Evolutionary conservation across 495 filamentous ascomycete species (phyloP), one percentile per base, ranked within the genome.

Genomic region (Staphylotrichum longicolle): DNA sequence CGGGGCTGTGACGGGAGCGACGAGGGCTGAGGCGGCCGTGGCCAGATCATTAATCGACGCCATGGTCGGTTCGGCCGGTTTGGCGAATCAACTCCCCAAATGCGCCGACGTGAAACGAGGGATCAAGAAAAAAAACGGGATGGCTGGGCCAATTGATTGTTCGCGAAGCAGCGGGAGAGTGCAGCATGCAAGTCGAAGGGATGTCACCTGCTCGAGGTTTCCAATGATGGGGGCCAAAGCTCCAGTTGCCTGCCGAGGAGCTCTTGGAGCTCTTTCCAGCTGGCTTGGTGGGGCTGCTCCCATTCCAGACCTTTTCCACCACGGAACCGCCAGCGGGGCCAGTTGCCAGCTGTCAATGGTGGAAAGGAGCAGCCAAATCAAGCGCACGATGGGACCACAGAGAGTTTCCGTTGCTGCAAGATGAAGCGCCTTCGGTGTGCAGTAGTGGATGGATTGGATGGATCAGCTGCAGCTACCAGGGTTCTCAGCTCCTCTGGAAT

Each of bases 31-130:
- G 2, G 75, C 76, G 32, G 73, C 76, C 6, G 74, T 71, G 14
- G 74, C 76, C 8, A 78, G 75, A 61, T 78, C 76, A 57, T 77
- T 77, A 47, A 76, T 77, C 5, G 76, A 78, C 4, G 76, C 71
- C 72, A 77, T 78, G 49, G 35, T 46, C 20, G 9, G 9, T 12
- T 27, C 34, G 27, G 15, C 20, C 20, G 5, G 37, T 10, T 39
- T 6, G 37, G 37, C 57, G 57, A 59, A 51, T 51, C 37, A 50
- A 30, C 27, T 15, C 44, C 20, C 2, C 37, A 10, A 10, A 6
- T 39, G 37, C 37, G 14, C 5, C 20, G 34, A 55, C 52, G 6
- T 41, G 40, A 60, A 45, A 45, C 47, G 37, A 34, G 30, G 27
- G 47, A n/a, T 6, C 15, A 30, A n/a, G 32, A 10, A 20, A 20